phyloP scores from a whole-genome alignment of 2,329 filamentous ascomycete genomes.

The Colletotrichum liriopes region DNA sequence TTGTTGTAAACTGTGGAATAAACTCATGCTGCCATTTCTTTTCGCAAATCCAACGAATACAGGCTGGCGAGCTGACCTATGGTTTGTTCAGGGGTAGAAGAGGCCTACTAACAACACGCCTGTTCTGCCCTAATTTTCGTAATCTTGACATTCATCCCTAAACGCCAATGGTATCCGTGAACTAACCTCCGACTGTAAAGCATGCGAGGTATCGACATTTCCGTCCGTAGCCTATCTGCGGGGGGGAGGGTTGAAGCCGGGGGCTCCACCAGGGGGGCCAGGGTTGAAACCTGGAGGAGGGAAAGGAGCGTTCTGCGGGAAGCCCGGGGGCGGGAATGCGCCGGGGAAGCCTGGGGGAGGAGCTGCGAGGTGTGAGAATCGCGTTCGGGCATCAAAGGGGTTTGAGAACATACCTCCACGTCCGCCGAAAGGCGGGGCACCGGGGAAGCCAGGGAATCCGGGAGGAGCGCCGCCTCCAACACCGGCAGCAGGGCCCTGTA shows the following conservation, averaged over 20 bases:
- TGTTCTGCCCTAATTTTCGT: slow-evolving; percentile 32
- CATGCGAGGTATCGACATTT: slow-evolving; percentile 43
- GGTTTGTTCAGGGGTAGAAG: slow-evolving; percentile 35
- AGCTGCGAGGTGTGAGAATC: slow-evolving; percentile 56
- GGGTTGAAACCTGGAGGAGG: slow-evolving; percentile 69
- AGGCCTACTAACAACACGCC: slow-evolving; percentile 24
- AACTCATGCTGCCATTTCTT: slow-evolving; percentile 31
- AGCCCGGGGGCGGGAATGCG: slow-evolving; percentile 63
- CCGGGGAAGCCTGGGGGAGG: slow-evolving; percentile 68
- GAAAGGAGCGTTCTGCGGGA: slow-evolving; percentile 58
- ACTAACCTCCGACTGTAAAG: slow-evolving; percentile 43
- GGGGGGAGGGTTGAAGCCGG: slow-evolving; percentile 84
- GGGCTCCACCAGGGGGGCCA: slow-evolving; percentile 65
- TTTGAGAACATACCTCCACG: slow-evolving; percentile 67
- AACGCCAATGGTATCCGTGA: slow-evolving; percentile 51
- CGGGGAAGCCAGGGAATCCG: slow-evolving; percentile 68
- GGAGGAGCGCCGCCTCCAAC: slow-evolving; percentile 81
- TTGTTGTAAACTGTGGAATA: slow-evolving; percentile 7
- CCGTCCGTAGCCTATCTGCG: slow-evolving; percentile 62
- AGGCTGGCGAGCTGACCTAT: slow-evolving; percentile 27
- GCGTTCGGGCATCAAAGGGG: slow-evolving; percentile 12
- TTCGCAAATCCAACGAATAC: slow-evolving; percentile 21
- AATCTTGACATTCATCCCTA: slow-evolving; percentile 47
- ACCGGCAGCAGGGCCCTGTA: slow-evolving; percentile 84
- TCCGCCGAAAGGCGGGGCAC: slow-evolving; percentile 66